These are phyloP conservation scores for Boletellus ananiceps DNA, from an alignment of 768 basidiomycete genomes.

Conservation along the genomic window DNA sequence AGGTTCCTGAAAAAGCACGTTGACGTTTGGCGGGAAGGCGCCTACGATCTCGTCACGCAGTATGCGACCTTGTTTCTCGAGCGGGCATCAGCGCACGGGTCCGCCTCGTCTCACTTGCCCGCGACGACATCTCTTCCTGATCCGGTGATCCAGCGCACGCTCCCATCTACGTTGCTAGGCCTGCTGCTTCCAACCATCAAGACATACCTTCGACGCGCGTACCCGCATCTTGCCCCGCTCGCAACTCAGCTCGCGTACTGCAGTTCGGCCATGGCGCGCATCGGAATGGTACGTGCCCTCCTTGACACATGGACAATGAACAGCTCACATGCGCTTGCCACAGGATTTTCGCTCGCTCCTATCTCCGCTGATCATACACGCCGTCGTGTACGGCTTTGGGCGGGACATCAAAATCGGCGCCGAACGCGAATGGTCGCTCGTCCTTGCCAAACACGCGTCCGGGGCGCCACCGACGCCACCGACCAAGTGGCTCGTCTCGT, in stretches of 20 bases:
- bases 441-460: conserved; percentile 22
- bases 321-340: too few species aligned
- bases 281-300: conserved; percentile 58
- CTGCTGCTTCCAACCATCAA: conserved; percentile 66
- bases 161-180: conserved; percentile 29
- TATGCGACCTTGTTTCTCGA: conserved; percentile 88
- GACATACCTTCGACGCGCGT: conserved; percentile 56
- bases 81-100: conserved; percentile 37
- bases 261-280: conserved; percentile 83
- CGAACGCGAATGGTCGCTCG: conserved; percentile 34
- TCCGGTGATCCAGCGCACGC: conserved; percentile 27
- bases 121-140: conserved; percentile 20
- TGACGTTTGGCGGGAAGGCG: conserved; percentile 87
- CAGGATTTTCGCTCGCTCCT: conserved; percentile 68
- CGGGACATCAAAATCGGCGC: conserved; percentile 36
- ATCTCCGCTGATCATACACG: conserved; percentile 58
- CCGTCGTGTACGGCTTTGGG: conserved; percentile 54
- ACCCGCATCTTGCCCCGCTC: conserved; percentile 65
- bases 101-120: conserved; percentile 17
- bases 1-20: conserved; percentile 82
- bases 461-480: conserved; percentile 30
- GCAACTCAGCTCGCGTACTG: conserved; percentile 96
- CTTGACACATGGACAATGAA: background rate
- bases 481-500: conserved; percentile 51
- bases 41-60: conserved; percentile 89